These are phyloP conservation scores for Microbotryum violaceum DNA, from an alignment of 1,284 basidiomycete species.

Conservation along the genomic window DNA sequence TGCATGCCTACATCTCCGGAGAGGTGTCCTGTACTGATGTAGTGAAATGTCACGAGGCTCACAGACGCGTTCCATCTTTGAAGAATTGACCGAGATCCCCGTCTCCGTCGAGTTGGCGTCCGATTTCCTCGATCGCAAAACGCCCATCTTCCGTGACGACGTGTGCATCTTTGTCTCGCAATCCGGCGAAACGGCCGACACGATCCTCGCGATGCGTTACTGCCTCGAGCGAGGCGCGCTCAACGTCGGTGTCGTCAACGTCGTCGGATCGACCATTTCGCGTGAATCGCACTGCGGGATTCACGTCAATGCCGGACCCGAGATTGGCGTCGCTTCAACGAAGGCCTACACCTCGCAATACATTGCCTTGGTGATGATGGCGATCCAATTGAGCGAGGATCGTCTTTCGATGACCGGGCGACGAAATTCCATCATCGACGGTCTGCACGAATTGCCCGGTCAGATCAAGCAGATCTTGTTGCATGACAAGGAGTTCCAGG, in stretches of 20 bases:
- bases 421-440: conserved; percentile 88
- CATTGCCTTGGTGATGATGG: conserved; percentile 97
- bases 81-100: conserved; percentile 98
- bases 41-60: background rate
- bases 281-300: conserved; percentile 89
- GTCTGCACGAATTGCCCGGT: conserved; percentile 76
- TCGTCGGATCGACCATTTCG: conserved; percentile 92
- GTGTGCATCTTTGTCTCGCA: conserved; percentile 95
- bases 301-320: conserved; percentile 98
- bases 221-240: conserved; percentile 94
- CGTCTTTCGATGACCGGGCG: conserved; percentile 85
- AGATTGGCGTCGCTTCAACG: conserved; percentile 99
- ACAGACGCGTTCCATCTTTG: conserved; percentile 89
- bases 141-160: conserved; percentile 98
- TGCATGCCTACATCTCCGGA: background rate
- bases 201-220: conserved; percentile 91
- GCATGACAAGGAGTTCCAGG: conserved; percentile 69
- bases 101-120: conserved; percentile 95
- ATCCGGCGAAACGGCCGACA: conserved; percentile 98
- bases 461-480: conserved; percentile 86
- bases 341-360: conserved; percentile 99
- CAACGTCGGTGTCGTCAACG: conserved; percentile 95
- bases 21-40: background rate
- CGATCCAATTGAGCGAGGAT: conserved; percentile 93
- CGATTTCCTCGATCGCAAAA: conserved; percentile 97